Base-by-base conservation (phyloP, 2,329 filamentous ascomycete species). In the Albifimbria verrucaria region DNA sequence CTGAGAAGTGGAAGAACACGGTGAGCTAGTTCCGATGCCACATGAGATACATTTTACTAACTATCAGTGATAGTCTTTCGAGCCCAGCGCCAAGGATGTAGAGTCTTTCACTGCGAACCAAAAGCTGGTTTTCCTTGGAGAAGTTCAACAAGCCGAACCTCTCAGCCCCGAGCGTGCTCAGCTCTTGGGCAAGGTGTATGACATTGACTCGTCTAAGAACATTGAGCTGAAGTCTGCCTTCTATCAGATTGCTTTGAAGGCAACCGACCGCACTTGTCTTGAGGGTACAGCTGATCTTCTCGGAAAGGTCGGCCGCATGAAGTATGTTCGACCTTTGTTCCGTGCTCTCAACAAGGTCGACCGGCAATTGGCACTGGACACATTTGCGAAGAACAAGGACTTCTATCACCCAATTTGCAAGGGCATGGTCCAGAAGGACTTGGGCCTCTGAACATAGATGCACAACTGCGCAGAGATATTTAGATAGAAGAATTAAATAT, bases 331-430 rank as follows among this genome's bases (percentile, higher is more conserved):
- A 47, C 91, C 93, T 21, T 73, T 97, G 65, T 97, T 88, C 74
- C 81, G 88, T 56, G 81, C 83, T 48, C 74, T 99, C 60, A 87
- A 88, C 64, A 85, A 86, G 68, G 83, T 89, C 39, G 87, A 97
- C 72, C 77, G 83, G 46, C 75, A 85, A 23, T 72, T 96, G 63
- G 93, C 94, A 0, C 72, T 93, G 50, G 77, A 85, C 68, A 96
- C 92, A 0, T 97, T 96, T 72, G 82, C 89, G 73, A 88, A 88
- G 80, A 88, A 96, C 69, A 89, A 82, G 72, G 87, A 92, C 57
- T 97, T 97, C 67, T 99, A 97, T 68, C 93, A 97, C 67, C 94
- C 94, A 2, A 97, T 97, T 62, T 97, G 92, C 69, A 83, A 84
- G 56, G 83, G 78, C 7, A 89, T 96, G 85, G 85, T 95, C 3